Evolutionary conservation across 2,329 filamentous ascomycete species (phyloP), one percentile per base, ranked within the genome.

Genomic region (Didymella exigua): DNA sequence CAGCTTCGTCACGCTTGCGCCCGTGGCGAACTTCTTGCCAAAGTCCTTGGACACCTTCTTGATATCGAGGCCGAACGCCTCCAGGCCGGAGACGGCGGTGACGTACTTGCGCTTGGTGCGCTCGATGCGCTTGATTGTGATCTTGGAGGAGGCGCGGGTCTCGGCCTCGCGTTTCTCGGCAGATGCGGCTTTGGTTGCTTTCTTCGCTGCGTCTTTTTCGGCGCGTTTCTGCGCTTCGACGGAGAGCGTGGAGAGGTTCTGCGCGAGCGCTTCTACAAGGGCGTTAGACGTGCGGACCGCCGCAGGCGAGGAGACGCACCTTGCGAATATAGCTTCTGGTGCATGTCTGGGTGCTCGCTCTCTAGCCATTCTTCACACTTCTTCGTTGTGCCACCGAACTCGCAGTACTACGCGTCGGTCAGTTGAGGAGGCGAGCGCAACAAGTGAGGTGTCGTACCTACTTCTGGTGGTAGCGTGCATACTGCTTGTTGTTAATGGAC

Each of bases 21-120:
- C 95, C 9, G 95, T 98, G 26, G 95, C 95, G 72, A 99, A 98
- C 79, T 97, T 98, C 85, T 98, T 99, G 60, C 95, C 95, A 65
- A 98, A 88, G 71, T 98, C 95, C 81, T 98, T 98, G 54, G 93
- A 88, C 7, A 96, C 82, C 80, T 97, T 98, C 78, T 99, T 99
- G 70, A 97, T 83, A 52, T 98, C 93, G 36, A 98, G 77, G 0
- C 91, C 91, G 70, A 97, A 96, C 0, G 89, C 87, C 75, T 99
- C 95, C 18, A 99, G 82, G 0, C 95, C 95, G 6, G 86, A 86
- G n/a, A 99, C 87, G 14, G 93, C 89, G 0, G 95, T 99, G 49
- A 99, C 93, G 74, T 88, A 96, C 80, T 99, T 99, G 71, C 95
- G 87, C 84, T 99, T 99, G 78, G 96, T 98, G 60, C 95, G 87